These are phyloP conservation scores for Amniculicola lignicola DNA, from an alignment of 495 filamentous ascomycete genomes.

Conservation along the genomic window DNA sequence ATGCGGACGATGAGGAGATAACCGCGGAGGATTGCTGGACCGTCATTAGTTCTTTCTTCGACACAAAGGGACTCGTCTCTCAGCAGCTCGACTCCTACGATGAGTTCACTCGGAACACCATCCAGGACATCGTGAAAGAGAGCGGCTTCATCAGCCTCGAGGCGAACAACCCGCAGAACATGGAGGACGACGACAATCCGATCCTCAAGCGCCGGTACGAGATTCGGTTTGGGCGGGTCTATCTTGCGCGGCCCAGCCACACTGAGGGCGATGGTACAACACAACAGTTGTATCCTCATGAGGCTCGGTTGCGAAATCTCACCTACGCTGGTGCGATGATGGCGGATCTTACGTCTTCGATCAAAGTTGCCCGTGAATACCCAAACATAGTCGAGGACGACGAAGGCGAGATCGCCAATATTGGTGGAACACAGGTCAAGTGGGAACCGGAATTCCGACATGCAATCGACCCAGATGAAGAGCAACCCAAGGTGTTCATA, in stretches of 20 bases:
- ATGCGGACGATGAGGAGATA: slow-evolving; percentile 65
- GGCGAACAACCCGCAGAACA: slow-evolving; percentile 69
- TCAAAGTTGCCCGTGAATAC: slow-evolving; percentile 76
- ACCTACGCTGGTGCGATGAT: slow-evolving; percentile 93
- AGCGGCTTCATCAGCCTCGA: slow-evolving; percentile 85
- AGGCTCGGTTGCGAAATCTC: slow-evolving; percentile 88
- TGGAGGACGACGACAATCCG: slow-evolving; percentile 61
- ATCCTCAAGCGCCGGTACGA: slow-evolving; percentile 86
- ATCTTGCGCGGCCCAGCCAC: slow-evolving; percentile 78
- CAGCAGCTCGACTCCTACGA: slow-evolving; percentile 98
- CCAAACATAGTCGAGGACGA: slow-evolving; percentile 55
- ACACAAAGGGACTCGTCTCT: slow-evolving; percentile 89
- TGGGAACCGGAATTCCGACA: slow-evolving; percentile 52
- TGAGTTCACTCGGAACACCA: slow-evolving; percentile 87
- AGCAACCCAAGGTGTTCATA: slow-evolving; percentile 63
- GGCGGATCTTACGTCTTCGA: slow-evolving; percentile 73
- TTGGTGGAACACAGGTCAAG: slow-evolving; percentile 54
- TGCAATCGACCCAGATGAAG: slow-evolving; percentile 35
- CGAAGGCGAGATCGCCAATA: slow-evolving; percentile 54
- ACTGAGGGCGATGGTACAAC: slow-evolving; percentile 90
- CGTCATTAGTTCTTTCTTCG: slow-evolving; percentile 95
- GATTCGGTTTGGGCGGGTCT: slow-evolving; percentile 82
- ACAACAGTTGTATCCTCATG: slow-evolving; percentile 77
- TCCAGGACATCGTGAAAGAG: slow-evolving; percentile 88
- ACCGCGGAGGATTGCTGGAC: slow-evolving; percentile 96